Percentiles rank a stretch among this genome's conserved stretches.
These are phyloP conservation scores for Lentinula detonsa DNA, from an alignment of 768 basidiomycete species.

Conservation along the genomic window DNA sequence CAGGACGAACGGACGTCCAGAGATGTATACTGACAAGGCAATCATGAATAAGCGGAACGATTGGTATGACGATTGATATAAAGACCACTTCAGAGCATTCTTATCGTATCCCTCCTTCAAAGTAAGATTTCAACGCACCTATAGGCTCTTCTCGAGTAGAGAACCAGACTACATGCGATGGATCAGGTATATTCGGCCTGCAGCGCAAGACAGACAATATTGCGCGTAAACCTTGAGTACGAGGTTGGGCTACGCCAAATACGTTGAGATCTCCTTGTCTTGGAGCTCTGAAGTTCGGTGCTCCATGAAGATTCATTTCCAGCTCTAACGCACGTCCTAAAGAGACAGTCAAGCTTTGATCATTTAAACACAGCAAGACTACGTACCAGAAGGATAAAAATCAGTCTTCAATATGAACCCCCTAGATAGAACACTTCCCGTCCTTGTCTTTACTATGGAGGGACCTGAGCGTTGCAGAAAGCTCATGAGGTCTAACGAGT, in stretches of 20 bases:
- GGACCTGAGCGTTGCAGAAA: slow-evolving; percentile 61
- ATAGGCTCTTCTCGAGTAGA: slow-evolving; percentile 96
- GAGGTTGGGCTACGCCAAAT: slow-evolving; percentile 93
- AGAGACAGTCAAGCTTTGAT: neutral
- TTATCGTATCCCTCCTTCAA: neutral
- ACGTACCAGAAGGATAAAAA: slow-evolving; percentile 68
- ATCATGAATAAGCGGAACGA: slow-evolving; percentile 2
- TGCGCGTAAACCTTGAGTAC: slow-evolving; percentile 84
- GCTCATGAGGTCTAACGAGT: slow-evolving; percentile 54
- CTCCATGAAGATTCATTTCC: slow-evolving; percentile 88
- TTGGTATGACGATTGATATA: neutral
- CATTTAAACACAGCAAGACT: neutral
- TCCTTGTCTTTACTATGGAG: slow-evolving; percentile 76
- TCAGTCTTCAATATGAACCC: slow-evolving; percentile 96
- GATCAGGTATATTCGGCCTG: slow-evolving; percentile 53
- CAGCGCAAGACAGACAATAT: slow-evolving; percentile 82
- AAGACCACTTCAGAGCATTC: neutral
- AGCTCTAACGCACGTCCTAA: slow-evolving; percentile 84
- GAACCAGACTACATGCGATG: slow-evolving; percentile 88
- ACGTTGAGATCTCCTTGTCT: slow-evolving; percentile 78
- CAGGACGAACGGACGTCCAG: slow-evolving; percentile 88
- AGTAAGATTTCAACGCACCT: slow-evolving; percentile 39
- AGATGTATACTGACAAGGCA: slow-evolving; percentile 63
- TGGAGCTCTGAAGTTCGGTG: slow-evolving; percentile 91
- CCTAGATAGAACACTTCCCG: slow-evolving; percentile 77